These are phyloP conservation scores for Periglandula ipomoeae DNA, from an alignment of 2,329 filamentous ascomycete species.

Conservation along the genomic window DNA sequence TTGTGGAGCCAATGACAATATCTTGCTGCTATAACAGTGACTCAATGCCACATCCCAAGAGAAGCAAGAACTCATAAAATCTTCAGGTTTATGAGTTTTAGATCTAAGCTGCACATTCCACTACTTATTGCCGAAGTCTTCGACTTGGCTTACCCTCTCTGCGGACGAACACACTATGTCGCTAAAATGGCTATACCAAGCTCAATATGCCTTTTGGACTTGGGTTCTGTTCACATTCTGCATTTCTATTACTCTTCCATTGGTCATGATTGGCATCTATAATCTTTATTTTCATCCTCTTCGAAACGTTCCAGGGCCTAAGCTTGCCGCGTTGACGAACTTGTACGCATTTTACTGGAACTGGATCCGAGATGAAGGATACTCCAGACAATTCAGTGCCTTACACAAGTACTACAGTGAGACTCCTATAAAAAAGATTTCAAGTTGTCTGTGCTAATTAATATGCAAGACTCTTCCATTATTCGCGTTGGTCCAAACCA, in stretches of 20 bases:
- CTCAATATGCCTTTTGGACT: neutral
- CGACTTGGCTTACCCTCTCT: no score
- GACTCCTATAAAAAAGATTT: neutral
- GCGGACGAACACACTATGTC: neutral
- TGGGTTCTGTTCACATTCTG: neutral
- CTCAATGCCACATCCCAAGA: no score
- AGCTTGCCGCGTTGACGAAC: neutral
- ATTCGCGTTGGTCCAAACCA: neutral
- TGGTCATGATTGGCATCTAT: neutral
- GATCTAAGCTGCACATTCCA: no score
- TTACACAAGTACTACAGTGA: neutral
- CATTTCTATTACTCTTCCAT: neutral
- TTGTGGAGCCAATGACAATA: no score
- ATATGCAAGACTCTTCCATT: neutral
- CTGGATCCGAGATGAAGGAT: neutral
- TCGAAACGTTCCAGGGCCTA: neutral
- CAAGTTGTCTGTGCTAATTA: neutral
- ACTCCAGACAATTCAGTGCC: neutral
- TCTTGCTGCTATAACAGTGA: no score
- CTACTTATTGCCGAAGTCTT: no score
- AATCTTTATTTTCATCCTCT: constrained; percentile 1
- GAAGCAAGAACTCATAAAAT: no score
- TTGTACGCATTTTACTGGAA: constrained; percentile 2
- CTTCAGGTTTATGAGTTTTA: no score
- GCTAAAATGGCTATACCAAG: neutral